Percentiles rank a stretch among this genome's conserved stretches.
Conservation (phyloP, 2,329 filamentous ascomycete genomes). For the Didymella exigua region DNA sequence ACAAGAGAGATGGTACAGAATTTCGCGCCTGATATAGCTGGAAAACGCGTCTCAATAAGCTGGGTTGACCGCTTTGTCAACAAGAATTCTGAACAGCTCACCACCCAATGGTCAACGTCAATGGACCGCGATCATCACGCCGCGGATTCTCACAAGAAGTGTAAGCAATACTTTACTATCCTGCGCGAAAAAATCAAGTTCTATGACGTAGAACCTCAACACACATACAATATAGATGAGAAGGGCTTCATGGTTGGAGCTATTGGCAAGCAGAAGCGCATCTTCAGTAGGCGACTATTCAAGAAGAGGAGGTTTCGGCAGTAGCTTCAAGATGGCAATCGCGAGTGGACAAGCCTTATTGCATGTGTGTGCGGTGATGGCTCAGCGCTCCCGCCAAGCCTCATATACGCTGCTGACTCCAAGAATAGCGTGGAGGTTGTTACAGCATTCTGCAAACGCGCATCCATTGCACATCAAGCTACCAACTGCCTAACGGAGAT, state of each 20-base stretch:
- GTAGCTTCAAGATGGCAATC: no score
- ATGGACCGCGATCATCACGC: neutral
- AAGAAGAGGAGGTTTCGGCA: no score
- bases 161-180: neutral
- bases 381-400: no score
- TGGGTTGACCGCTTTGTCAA: neutral
- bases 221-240: no score
- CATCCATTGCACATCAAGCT: slow-evolving; percentile 63
- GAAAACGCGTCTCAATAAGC: neutral
- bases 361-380: no score
- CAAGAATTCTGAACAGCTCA: neutral
- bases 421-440: slow-evolving; percentile 55
- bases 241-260: neutral
- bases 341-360: no score
- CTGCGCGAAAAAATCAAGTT: neutral
- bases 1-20: neutral
- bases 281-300: neutral
- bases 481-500: slow-evolving; percentile 56
- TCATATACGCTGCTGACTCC: no score
- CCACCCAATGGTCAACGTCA: neutral
- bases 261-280: neutral
- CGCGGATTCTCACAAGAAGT: neutral
- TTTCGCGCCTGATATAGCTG: neutral
- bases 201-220: neutral
- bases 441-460: slow-evolving; percentile 60